These are phyloP conservation scores for Eucommia ulmoides DNA, from an alignment of 257 asterid genomes.

Conservation along the genomic window DNA sequence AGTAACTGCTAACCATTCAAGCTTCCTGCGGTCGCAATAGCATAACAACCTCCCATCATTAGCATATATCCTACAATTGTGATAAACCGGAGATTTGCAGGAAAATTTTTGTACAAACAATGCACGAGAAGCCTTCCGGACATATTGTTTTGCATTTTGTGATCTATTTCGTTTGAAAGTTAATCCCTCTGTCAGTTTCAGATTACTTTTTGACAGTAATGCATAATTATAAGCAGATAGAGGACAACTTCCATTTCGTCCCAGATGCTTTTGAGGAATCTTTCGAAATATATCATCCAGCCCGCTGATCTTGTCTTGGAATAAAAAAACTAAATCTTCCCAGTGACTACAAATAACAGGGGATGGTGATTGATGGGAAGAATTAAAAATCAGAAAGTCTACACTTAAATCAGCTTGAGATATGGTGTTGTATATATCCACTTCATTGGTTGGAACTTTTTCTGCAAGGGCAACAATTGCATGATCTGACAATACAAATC, in stretches of 20 bases:
- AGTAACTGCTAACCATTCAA: conserved; percentile 60
- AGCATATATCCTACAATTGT: conserved; percentile 91
- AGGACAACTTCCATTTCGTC: conserved; percentile 64
- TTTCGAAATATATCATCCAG: conserved; percentile 31
- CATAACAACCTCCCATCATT: conserved; percentile 85
- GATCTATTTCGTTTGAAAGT: conserved; percentile 33
- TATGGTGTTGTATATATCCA: conserved; percentile 37
- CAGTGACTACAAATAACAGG: conserved; percentile 60
- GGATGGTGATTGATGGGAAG: conserved; percentile 47
- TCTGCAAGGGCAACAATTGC: conserved; percentile 63
- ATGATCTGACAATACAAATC: conserved; percentile 76
- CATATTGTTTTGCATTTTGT: conserved; percentile 40
- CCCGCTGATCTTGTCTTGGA: conserved; percentile 27
- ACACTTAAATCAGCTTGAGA: conserved; percentile 47
- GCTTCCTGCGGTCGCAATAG: conserved; percentile 84
- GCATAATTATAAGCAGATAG: conserved; percentile 68
- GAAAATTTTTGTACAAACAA: conserved; percentile 84
- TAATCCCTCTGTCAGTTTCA: conserved; percentile 34
- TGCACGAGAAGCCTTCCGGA: conserved; percentile 61
- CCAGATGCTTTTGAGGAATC: conserved; percentile 50
- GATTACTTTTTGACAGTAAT: conserved; percentile 46
- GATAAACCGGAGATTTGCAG: conserved; percentile 94
- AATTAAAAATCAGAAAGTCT: conserved; percentile 22
- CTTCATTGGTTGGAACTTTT: conserved; percentile 41
- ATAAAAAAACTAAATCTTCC: conserved; percentile 48